Evolutionary conservation across 208 protist species (phyloP).

Genomic region (Leishmania turanica): DNA sequence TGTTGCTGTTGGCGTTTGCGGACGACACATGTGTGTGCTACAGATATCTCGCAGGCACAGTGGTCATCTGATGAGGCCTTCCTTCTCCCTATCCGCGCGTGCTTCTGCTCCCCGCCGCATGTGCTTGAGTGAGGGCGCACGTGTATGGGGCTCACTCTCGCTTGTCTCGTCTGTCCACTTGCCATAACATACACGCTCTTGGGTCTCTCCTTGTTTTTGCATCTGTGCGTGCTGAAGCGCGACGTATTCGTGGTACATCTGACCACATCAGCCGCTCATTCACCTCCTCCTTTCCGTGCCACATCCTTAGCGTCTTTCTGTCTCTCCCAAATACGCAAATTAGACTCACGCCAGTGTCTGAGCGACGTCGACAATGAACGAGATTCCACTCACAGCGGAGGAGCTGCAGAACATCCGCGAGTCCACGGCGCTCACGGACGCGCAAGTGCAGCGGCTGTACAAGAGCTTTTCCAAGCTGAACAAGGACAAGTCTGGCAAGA

Average conservation of each 20-base stretch:
- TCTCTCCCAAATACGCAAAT: background rate
- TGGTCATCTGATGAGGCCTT: background rate
- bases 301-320: background rate
- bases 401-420: conserved; percentile 67
- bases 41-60: background rate
- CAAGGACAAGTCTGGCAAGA: conserved; percentile 62
- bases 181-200: background rate
- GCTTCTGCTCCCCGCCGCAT: background rate
- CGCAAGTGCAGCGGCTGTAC: conserved; percentile 83
- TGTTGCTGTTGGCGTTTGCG: background rate
- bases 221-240: background rate
- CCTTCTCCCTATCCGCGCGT: background rate
- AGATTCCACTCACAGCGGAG: conserved; percentile 50
- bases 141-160: too few species aligned
- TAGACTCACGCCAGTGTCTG: background rate
- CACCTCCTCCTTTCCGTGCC: background rate
- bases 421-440: conserved; percentile 78
- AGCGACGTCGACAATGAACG: conserved; percentile 28
- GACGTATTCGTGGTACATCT: background rate
- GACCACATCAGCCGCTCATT: background rate
- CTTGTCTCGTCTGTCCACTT: background rate
- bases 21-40: background rate
- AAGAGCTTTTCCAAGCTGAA: conserved; percentile 90
- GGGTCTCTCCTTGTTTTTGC: background rate
- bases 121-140: background rate